These are phyloP conservation scores for Oryza longistaminata DNA, from an alignment of 176 grass and related monocot genomes.

Conservation along the genomic window DNA sequence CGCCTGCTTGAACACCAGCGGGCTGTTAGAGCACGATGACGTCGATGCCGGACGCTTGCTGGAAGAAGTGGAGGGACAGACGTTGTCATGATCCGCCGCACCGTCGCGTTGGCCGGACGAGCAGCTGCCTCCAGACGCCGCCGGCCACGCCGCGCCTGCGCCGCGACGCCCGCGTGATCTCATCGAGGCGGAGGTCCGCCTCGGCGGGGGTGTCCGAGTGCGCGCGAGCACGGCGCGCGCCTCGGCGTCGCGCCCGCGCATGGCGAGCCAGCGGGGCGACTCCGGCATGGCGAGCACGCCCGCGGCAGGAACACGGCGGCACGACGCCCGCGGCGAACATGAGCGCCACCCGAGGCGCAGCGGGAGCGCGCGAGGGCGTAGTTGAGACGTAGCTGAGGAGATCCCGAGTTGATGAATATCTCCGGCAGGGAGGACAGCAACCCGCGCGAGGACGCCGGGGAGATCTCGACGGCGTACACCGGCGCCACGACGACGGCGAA, in stretches of 20 bases:
- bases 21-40: constrained; percentile 56
- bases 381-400: constrained; percentile 50
- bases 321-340: constrained; percentile 40
- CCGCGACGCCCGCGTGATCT: constrained; percentile 30
- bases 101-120: constrained; percentile 21
- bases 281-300: constrained; percentile 60
- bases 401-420: constrained; percentile 36
- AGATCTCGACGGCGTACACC: constrained; percentile 38
- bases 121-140: constrained; percentile 31
- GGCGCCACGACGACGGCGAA: constrained; percentile 22
- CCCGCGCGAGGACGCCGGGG: constrained; percentile 36
- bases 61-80: constrained; percentile 38
- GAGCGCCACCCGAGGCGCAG: constrained; percentile 41
- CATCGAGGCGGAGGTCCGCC: constrained; percentile 32
- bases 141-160: neutral
- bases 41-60: constrained; percentile 55
- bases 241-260: constrained; percentile 46
- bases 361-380: constrained; percentile 43
- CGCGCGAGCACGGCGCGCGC: constrained; percentile 34
- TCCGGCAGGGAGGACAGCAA: constrained; percentile 12
- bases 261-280: constrained; percentile 65
- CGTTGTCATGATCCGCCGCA: constrained; percentile 39
- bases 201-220: constrained; percentile 23
- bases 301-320: constrained; percentile 30
- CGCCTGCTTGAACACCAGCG: constrained; percentile 46